Base-by-base conservation (phyloP, 805 yeast genomes). In the Hanseniaspora clermontiae region DNA sequence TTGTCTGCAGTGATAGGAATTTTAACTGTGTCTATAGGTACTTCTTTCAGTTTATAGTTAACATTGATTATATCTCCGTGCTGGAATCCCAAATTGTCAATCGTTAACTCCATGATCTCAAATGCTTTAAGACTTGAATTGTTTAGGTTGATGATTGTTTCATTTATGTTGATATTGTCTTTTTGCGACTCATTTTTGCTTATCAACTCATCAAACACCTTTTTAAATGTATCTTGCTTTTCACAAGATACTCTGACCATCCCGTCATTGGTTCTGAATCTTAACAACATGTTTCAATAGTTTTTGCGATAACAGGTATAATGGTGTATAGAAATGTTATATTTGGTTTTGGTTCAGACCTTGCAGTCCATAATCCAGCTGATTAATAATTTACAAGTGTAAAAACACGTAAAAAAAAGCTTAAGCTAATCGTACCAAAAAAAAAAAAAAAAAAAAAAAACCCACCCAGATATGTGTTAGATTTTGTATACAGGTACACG, bases 251-350 rank as follows among this genome's bases (percentile, higher is more conserved):
- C 76, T 55, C 97, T 77, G 66, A 79, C 80, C 78, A 81, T 83
- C 9, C 97, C 97, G 61, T 86, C 85, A 64, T 80, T 87, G 32
- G 93, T 75, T 64, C 96, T 77, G 69, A 93, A 87, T 64, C 98
- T 74, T 24, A 85, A 71, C 61, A 90, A 78, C 88, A 69, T 68
- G 27, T 3, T 24, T 24, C 27, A 24, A 24, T 24, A 24, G 5
- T 3, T 24, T 4, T 5, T 24, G 5, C 3, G 5, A 24, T 24
- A 5, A n/a, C n/a, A n/a, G n/a, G n/a, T n/a, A n/a, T n/a, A n/a
- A n/a, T n/a, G 27, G 27, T 3, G 27, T 24, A 24, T 24, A 3
- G 27, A 24, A 24, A 24, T 24, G 27, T 9, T 49, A 20, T 24
- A 12, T 49, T 19, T 38, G 29, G 29, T 38, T 11, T 29, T 32